Percentiles rank a stretch among this genome's conserved stretches.
phyloP scores from a whole-genome alignment of 2,329 filamentous ascomycete species.

The Chalaropsis thielavioides region DNA sequence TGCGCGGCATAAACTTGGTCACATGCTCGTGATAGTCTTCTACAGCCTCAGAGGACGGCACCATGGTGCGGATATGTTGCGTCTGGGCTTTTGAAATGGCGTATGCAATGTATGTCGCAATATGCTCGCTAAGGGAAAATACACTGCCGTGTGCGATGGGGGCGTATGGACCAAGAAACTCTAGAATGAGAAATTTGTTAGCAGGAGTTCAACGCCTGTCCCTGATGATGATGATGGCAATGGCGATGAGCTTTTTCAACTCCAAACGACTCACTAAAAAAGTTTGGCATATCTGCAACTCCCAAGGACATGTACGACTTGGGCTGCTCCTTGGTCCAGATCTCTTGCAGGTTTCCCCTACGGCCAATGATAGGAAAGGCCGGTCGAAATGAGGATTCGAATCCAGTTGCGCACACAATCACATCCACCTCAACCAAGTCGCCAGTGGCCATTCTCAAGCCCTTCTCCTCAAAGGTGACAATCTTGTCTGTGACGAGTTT shows the following conservation, averaged over 20 bases:
- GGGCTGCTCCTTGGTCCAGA: slow-evolving; percentile 31
- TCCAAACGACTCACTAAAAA: slow-evolving; percentile 32
- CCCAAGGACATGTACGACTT: slow-evolving; percentile 40
- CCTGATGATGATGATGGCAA: no score
- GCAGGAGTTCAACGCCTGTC: not conserved
- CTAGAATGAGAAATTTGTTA: slow-evolving; percentile 21
- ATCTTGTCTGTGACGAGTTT: slow-evolving; percentile 34
- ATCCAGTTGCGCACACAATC: slow-evolving; percentile 44
- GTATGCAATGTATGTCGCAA: slow-evolving; percentile 37
- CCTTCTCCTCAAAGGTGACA: slow-evolving; percentile 31
- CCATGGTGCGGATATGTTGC: slow-evolving; percentile 34
- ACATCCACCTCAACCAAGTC: slow-evolving; percentile 37
- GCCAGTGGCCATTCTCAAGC: slow-evolving; percentile 35
- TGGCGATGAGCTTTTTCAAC: not conserved
- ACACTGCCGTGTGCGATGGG: slow-evolving; percentile 38
- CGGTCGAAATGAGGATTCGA: slow-evolving; percentile 39
- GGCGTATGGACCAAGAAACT: slow-evolving; percentile 38
- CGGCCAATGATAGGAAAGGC: slow-evolving; percentile 37
- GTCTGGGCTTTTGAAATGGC: slow-evolving; percentile 36
- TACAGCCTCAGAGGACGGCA: slow-evolving; percentile 32
- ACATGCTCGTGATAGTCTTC: slow-evolving; percentile 38
- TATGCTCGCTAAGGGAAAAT: slow-evolving; percentile 38
- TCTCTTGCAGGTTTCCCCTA: slow-evolving; percentile 37
- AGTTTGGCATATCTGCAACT: slow-evolving; percentile 39
- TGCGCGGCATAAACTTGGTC: slow-evolving; percentile 37